Conservation (phyloP, 2,329 filamentous ascomycete genomes). For the Colletotrichum echinochloae region DNA sequence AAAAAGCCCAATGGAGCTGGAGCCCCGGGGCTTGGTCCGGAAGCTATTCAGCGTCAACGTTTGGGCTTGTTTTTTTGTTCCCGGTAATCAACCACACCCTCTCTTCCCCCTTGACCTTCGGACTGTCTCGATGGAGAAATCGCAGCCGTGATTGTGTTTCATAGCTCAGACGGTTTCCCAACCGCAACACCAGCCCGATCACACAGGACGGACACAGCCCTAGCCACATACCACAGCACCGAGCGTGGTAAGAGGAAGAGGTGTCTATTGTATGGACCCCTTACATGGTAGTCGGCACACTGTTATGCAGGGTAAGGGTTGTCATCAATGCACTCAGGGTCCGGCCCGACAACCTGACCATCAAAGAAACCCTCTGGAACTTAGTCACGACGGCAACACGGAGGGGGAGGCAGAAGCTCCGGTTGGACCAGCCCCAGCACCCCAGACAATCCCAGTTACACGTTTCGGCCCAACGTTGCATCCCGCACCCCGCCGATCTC, state of each 20-base stretch:
- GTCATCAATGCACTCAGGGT: slow-evolving; percentile 5
- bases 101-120: not conserved
- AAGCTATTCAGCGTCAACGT: not conserved
- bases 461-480: slow-evolving; percentile 2
- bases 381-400: slow-evolving; percentile 32
- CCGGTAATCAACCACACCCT: not conserved
- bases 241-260: not conserved
- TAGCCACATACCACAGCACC: too few relatives aligned
- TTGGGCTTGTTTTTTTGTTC: not conserved
- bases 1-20: not conserved
- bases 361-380: not conserved
- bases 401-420: not conserved
- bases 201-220: not conserved
- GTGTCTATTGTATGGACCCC: not conserved
- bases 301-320: slow-evolving; percentile 30
- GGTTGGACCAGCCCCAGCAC: slow-evolving; percentile 14
- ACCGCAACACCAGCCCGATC: not conserved
- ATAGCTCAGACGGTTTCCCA: not conserved
- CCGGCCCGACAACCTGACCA: not conserved
- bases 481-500: not conserved
- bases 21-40: not conserved
- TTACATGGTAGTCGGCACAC: slow-evolving; percentile 8
- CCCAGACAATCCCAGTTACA: slow-evolving; percentile 31
- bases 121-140: not conserved
- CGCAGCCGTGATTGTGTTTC: not conserved